Evolutionary conservation across 345 rosid species (phyloP).

Genomic region (Boechera retrofracta): DNA sequence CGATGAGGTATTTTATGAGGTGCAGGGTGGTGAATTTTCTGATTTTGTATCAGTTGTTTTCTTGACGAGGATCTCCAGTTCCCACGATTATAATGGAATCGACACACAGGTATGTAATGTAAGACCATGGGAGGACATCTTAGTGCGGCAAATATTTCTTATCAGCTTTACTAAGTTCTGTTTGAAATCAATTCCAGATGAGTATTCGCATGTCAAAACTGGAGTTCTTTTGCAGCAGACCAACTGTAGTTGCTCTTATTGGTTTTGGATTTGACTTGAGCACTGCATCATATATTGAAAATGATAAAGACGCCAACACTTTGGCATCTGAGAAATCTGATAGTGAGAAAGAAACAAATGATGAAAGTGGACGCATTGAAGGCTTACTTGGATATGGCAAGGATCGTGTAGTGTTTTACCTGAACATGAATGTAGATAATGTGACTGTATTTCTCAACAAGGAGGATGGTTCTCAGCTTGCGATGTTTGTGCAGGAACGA

Average conservation of each 20-base stretch:
- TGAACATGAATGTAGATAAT: slow-evolving; percentile 87
- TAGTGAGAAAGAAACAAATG: slow-evolving; percentile 65
- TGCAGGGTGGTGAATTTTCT: slow-evolving; percentile 67
- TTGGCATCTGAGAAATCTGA: slow-evolving; percentile 54
- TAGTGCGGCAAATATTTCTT: slow-evolving; percentile 23
- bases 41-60: slow-evolving; percentile 89
- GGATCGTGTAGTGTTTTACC: slow-evolving; percentile 86
- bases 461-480: slow-evolving; percentile 97
- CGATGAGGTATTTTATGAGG: slow-evolving; percentile 87
- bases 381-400: slow-evolving; percentile 96
- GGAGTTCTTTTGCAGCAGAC: slow-evolving; percentile 95
- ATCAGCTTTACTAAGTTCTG: slow-evolving; percentile 44
- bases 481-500: slow-evolving; percentile 93
- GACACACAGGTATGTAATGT: slow-evolving; percentile 79
- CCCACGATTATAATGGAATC: slow-evolving; percentile 85
- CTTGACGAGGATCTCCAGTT: slow-evolving; percentile 71
- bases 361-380: slow-evolving; percentile 72
- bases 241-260: slow-evolving; percentile 92
- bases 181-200: slow-evolving; percentile 71
- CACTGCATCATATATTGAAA: slow-evolving; percentile 45
- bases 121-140: slow-evolving; percentile 35
- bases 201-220: slow-evolving; percentile 92
- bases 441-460: slow-evolving; percentile 90
- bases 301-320: slow-evolving; percentile 45
- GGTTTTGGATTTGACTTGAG: slow-evolving; percentile 89